Evolutionary conservation across 2,329 filamentous ascomycete genomes (phyloP).

Genomic region (Aspergillus novoparasiticus): DNA sequence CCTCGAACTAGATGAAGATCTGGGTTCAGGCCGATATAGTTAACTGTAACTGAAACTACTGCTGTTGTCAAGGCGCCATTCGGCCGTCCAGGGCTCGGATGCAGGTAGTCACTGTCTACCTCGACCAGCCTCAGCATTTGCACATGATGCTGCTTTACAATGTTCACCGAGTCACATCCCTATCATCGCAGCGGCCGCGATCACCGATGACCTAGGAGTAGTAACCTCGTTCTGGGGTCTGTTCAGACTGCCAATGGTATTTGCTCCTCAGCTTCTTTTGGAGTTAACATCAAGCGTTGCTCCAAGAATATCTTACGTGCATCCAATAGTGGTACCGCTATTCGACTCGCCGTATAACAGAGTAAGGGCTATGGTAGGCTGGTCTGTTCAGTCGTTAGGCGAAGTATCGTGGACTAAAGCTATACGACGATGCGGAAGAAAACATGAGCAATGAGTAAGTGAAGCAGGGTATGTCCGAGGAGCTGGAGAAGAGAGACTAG

Average conservation of each 20-base stretch:
- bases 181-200: conserved; percentile 56
- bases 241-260: conserved; percentile 64
- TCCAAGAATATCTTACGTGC: conserved; percentile 54
- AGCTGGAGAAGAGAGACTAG: conserved; percentile 52
- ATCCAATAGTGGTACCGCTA: conserved; percentile 56
- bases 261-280: conserved; percentile 58
- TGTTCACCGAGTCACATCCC: conserved; percentile 38
- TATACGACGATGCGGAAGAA: conserved; percentile 45
- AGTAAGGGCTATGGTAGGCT: conserved; percentile 58
- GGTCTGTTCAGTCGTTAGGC: conserved; percentile 59
- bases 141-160: conserved; percentile 42
- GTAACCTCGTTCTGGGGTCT: conserved; percentile 57
- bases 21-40: conserved; percentile 56
- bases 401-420: conserved; percentile 61
- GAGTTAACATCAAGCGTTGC: conserved; percentile 53
- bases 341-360: conserved; percentile 56
- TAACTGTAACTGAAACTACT: not conserved
- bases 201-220: conserved; percentile 55
- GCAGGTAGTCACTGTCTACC: conserved; percentile 57
- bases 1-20: conserved; percentile 45
- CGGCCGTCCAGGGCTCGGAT: conserved; percentile 58
- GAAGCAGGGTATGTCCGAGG: conserved; percentile 46
- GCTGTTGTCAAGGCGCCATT: not conserved
- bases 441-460: conserved; percentile 46
- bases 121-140: conserved; percentile 26